Evolutionary conservation across 1,284 basidiomycete genomes (phyloP).

Genomic region (Sporisorium scitamineum): DNA sequence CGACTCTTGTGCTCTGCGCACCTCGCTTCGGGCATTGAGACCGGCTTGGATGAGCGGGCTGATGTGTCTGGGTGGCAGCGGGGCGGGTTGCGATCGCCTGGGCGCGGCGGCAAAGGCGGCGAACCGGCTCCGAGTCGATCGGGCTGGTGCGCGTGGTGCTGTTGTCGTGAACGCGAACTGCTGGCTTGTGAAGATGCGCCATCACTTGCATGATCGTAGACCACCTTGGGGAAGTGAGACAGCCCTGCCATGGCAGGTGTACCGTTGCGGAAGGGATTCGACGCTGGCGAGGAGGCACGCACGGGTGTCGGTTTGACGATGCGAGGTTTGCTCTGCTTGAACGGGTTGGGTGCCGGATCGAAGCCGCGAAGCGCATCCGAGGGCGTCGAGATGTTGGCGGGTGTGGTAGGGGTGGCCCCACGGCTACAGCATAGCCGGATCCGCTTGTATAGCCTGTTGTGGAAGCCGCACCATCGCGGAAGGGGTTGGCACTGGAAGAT

Average conservation of each 20-base stretch:
- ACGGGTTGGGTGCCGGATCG: slow-evolving; percentile 62
- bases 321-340: slow-evolving; percentile 65
- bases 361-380: slow-evolving; percentile 54
- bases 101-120: slow-evolving; percentile 54
- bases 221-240: slow-evolving; percentile 41
- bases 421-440: slow-evolving; percentile 41
- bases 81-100: slow-evolving; percentile 53
- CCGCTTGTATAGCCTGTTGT: slow-evolving; percentile 31
- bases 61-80: slow-evolving; percentile 63
- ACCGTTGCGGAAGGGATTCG: slow-evolving; percentile 53
- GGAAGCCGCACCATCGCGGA: slow-evolving; percentile 39
- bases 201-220: slow-evolving; percentile 42
- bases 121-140: slow-evolving; percentile 44
- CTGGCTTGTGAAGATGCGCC: slow-evolving; percentile 41
- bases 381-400: slow-evolving; percentile 40
- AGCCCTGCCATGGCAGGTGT: slow-evolving; percentile 43
- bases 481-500: slow-evolving; percentile 44
- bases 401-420: slow-evolving; percentile 32
- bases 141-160: slow-evolving; percentile 20
- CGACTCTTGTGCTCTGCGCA: slow-evolving; percentile 60
- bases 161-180: slow-evolving; percentile 42
- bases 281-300: slow-evolving; percentile 54
- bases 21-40: slow-evolving; percentile 64
- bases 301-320: slow-evolving; percentile 63
- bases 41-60: slow-evolving; percentile 68